Evolutionary conservation across 257 asterid species (phyloP), one percentile per base, ranked within the genome.

Genomic region (Ilex aquifolium): DNA sequence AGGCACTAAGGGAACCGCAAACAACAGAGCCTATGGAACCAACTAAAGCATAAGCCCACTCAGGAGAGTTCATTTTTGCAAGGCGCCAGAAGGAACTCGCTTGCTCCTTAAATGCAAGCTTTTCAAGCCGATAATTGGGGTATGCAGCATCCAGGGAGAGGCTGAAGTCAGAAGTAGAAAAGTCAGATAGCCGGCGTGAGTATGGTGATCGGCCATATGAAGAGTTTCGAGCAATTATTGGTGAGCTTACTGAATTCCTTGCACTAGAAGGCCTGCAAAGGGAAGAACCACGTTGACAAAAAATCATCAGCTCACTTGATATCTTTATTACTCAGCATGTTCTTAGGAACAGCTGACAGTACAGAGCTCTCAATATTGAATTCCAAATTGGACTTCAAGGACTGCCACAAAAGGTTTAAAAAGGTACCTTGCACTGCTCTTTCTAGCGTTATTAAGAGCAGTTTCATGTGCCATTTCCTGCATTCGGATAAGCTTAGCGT

Each of bases 381-480:
- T 21, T 21, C 27, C 27, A 21, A 21, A 21, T 21, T 21, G 27
- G 27, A 21, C 27, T 21, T 21, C 27, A 21, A 21, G 27, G 27
- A 21, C 27, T 21, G 27, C 27, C 27, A 36, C 8, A 36, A 36
- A 36, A 36, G 42, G 42, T 36, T 36, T 36, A 36, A 36, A 36
- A 36, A 36, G 42, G 1, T 36, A 82, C 95, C 97, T 90, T 21
- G 97, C 97, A 57, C 97, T 90, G 50, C 95, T 90, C 78, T 82
- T 85, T 73, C 97, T 76, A 31, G 96, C 86, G 64, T 71, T 90
- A 69, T 42, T 85, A 55, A 82, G 64, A 17, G 95, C 84, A 5
- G 90, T 83, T 80, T 87, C 97, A 68, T 87, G 95, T 58, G 95
- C 95, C 0, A 95, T 85, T 82, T 90, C 97, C 74, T 90, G 97